Percentiles rank a stretch among this genome's conserved stretches.
Conservation (phyloP, 2,329 filamentous ascomycete genomes). For the Botryosphaeria dothidea region DNA sequence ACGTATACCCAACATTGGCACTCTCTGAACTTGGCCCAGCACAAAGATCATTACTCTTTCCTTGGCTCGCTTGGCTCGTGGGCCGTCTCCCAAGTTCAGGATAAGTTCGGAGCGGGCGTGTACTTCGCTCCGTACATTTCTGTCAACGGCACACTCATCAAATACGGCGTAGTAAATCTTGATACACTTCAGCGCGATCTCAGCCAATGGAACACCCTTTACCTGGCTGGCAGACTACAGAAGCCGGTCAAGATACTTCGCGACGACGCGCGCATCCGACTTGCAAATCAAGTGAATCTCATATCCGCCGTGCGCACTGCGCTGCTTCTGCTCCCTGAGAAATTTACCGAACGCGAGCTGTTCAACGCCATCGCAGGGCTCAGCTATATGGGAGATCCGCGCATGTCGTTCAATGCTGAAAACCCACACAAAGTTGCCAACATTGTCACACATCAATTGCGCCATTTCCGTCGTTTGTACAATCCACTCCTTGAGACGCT, state of each 20-base stretch:
- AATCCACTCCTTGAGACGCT: conserved; percentile 85
- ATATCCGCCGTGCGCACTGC: conserved; percentile 89
- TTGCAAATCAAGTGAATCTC: conserved; percentile 95
- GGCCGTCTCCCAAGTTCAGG: conserved; percentile 81
- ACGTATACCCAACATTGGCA: conserved; percentile 97
- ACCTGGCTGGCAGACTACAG: conserved; percentile 92
- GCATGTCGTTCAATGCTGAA: conserved; percentile 71
- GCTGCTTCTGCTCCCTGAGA: conserved; percentile 77
- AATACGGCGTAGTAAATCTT: conserved; percentile 95
- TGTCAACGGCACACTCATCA: conserved; percentile 93
- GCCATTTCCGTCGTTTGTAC: conserved; percentile 90
- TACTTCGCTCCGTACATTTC: conserved; percentile 98
- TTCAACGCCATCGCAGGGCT: conserved; percentile 91
- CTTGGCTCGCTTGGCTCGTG: conserved; percentile 82
- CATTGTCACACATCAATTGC: conserved; percentile 88
- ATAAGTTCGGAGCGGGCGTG: conserved; percentile 85
- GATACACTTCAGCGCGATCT: conserved; percentile 86
- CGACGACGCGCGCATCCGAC: conserved; percentile 86
- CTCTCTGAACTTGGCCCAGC: conserved; percentile 83
- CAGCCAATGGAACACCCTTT: conserved; percentile 88
- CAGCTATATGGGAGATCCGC: conserved; percentile 93
- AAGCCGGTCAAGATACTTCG: conserved; percentile 98
- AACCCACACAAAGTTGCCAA: conserved; percentile 91
- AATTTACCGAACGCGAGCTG: conserved; percentile 83
- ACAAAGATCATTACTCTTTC: conserved; percentile 89